Conservation (phyloP, 805 yeast genomes). For the Wickerhamiella lipophila region DNA sequence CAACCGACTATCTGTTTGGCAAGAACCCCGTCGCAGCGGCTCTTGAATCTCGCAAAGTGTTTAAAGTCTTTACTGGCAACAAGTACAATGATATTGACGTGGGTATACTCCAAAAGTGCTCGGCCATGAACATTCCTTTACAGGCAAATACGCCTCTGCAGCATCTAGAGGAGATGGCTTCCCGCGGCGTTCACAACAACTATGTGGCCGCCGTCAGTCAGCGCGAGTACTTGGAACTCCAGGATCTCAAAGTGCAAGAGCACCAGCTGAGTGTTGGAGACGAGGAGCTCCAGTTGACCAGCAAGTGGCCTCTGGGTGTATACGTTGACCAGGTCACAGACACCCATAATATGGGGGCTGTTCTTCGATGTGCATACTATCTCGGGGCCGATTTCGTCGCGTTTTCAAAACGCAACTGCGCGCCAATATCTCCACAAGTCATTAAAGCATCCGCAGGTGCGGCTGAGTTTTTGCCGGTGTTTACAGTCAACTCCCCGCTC, state of each 20-base stretch:
- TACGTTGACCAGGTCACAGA: constrained; percentile 71
- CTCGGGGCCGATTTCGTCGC: constrained; percentile 73
- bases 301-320: constrained; percentile 50
- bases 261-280: constrained; percentile 20
- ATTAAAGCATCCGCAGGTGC: constrained; percentile 80
- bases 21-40: constrained; percentile 65
- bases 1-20: constrained; percentile 63
- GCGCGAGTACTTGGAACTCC: constrained; percentile 29
- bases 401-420: constrained; percentile 55
- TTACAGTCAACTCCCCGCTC: constrained; percentile 44
- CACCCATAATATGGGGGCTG: constrained; percentile 80
- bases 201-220: constrained; percentile 57
- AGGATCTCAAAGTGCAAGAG: constrained; percentile 10
- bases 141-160: constrained; percentile 33
- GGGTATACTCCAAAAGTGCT: constrained; percentile 39
- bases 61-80: constrained; percentile 39
- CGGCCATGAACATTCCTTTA: constrained; percentile 32
- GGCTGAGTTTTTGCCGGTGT: constrained; percentile 56
- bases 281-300: neutral
- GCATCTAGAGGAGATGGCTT: constrained; percentile 47
- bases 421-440: constrained; percentile 65
- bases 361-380: constrained; percentile 64
- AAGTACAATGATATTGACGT: constrained; percentile 27
- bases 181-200: constrained; percentile 70
- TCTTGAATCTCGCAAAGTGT: constrained; percentile 42